Conservation (phyloP, 495 filamentous ascomycete genomes). For the Chaetomium cochliodes region DNA sequence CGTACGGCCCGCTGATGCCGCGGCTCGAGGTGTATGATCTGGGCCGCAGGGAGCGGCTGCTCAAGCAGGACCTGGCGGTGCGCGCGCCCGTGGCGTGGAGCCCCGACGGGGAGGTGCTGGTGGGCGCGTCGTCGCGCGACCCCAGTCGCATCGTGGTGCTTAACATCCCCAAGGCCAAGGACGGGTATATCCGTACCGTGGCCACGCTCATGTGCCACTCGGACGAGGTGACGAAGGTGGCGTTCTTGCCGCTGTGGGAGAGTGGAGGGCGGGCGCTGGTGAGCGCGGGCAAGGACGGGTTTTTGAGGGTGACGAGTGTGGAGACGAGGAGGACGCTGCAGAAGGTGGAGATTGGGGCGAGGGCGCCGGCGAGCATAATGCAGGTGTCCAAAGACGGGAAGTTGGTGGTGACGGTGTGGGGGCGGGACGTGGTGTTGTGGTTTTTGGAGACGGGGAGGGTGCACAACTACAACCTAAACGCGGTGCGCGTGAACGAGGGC, state of each 20-base stretch:
- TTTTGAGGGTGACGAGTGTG: conserved; percentile 27
- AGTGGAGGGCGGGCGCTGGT: conserved; percentile 22
- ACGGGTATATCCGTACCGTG: not conserved
- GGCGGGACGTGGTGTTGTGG: conserved; percentile 33
- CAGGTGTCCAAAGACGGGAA: conserved; percentile 28
- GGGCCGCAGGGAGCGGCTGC: not conserved
- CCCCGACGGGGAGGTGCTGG: conserved; percentile 21
- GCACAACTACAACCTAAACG: conserved; percentile 27
- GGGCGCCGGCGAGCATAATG: conserved; percentile 22
- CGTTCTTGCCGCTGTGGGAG: conserved; percentile 17
- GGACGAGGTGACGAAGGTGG: conserved; percentile 30
- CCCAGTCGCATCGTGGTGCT: conserved; percentile 22
- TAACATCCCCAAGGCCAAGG: not conserved
- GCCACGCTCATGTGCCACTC: conserved; percentile 20
- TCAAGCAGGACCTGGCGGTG: conserved; percentile 19
- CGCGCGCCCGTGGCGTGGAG: conserved; percentile 26
- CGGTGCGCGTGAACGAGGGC: conserved; percentile 26
- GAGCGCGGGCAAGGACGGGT: conserved; percentile 30
- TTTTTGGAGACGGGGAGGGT: conserved; percentile 22
- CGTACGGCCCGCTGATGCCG: not conserved
- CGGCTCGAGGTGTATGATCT: conserved; percentile 25
- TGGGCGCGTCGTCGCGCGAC: conserved; percentile 17
- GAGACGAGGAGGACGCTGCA: conserved; percentile 27
- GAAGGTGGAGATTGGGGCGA: conserved; percentile 27
- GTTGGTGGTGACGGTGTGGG: conserved; percentile 33